phyloP scores from a whole-genome alignment of 306 rosid species.

The Sesbania bispinosa region DNA sequence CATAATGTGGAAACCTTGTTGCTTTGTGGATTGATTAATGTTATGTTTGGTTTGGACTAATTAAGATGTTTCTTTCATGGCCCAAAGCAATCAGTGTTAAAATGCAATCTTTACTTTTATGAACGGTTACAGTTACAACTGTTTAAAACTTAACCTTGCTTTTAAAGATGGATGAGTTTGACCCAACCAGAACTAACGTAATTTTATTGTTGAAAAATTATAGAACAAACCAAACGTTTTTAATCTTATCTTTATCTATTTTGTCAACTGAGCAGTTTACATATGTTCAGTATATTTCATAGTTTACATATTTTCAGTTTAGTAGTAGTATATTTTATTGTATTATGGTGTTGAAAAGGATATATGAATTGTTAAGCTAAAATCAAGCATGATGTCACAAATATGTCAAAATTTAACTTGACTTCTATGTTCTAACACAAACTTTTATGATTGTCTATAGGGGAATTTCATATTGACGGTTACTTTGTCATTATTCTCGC shows the following conservation, averaged over 20 bases:
- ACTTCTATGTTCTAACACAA: neutral
- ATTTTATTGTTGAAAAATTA: neutral
- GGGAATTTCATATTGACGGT: neutral
- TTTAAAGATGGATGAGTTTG: neutral
- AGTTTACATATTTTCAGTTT: too few species aligned
- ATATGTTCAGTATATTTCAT: neutral
- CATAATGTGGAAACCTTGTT: neutral
- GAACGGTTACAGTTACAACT: neutral
- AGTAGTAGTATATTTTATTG: too few species aligned
- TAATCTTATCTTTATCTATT: neutral
- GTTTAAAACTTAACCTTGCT: neutral
- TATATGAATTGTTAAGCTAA: neutral
- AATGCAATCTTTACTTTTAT: neutral
- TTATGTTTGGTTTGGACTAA: neutral
- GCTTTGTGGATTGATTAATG: neutral
- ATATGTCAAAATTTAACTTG: neutral
- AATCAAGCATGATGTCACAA: neutral
- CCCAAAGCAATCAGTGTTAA: neutral
- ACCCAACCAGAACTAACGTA: neutral
- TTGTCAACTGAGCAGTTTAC: neutral
- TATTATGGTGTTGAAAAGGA: neutral
- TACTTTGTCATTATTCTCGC: neutral
- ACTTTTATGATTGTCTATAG: neutral
- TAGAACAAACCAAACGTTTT: neutral
- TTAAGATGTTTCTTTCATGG: neutral